Evolutionary conservation across 2,329 filamentous ascomycete species (phyloP).

Genomic region (Aspergillus latus): DNA sequence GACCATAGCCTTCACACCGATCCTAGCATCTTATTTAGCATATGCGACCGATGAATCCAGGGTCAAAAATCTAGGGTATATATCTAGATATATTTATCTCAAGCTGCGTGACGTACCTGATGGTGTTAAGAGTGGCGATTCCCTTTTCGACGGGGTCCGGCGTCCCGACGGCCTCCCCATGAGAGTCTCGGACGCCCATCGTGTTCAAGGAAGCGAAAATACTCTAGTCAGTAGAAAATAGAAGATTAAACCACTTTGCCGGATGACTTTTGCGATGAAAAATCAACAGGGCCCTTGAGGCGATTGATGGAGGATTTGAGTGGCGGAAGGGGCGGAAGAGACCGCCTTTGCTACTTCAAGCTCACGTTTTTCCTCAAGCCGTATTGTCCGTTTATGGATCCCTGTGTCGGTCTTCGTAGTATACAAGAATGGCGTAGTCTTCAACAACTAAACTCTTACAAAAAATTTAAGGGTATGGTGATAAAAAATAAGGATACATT

Average conservation of each 20-base stretch:
- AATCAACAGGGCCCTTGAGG: conserved; percentile 5
- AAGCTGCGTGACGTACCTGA: conserved; percentile 60
- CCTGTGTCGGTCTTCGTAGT: neutral
- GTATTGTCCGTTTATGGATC: conserved; percentile 18
- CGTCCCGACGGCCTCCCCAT: conserved; percentile 51
- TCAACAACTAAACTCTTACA: neutral
- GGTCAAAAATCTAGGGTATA: neutral
- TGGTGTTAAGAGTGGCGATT: conserved; percentile 78
- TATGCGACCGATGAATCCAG: conserved; percentile 37
- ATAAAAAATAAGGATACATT: conserved; percentile 15
- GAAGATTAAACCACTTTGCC: conserved; percentile 14
- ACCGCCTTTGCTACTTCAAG: conserved; percentile 20
- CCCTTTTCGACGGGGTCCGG: conserved; percentile 69
- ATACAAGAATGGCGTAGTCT: neutral
- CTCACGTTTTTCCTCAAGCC: conserved; percentile 1
- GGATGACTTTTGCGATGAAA: conserved; percentile 17
- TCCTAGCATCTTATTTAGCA: conserved; percentile 48
- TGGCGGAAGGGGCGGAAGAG: conserved; percentile 19
- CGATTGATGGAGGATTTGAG: conserved; percentile 19
- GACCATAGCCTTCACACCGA: conserved; percentile 66
- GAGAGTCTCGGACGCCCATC: conserved; percentile 56
- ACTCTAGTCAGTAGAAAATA: neutral
- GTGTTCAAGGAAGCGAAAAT: conserved; percentile 17
- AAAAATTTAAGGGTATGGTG: neutral
- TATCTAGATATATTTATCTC: conserved; percentile 12